Base-by-base conservation (phyloP, 495 filamentous ascomycete species). In the Melanomma pulvis-pyrius region DNA sequence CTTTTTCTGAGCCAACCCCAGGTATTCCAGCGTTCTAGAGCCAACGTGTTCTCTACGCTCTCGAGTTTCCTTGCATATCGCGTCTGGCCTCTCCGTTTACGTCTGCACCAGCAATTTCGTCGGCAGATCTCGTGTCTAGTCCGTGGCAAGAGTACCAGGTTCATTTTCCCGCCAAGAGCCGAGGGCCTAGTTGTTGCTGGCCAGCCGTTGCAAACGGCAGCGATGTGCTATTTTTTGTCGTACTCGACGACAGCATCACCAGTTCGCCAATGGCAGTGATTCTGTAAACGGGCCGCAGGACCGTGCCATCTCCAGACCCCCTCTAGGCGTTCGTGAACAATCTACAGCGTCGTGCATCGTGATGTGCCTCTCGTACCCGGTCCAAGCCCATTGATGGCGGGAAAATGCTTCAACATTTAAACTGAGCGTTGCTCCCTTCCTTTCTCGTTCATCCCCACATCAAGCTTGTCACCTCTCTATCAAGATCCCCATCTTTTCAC, bases 281-380 rank as follows among this genome's bases (percentile, higher is more conserved):
- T 58, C 30, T 51, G 26, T 25, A 30, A 41, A 41, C 65, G 59
- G 59, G 26, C 59, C 59, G 65, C 22, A 32, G 30, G 59, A 59
- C 65, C 65, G 52, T 68, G 52, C 59, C n/a, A 44, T 47, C 5
- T 34, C 29, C 57, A 21, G 55, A 36, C 15, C 24, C 22, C 28
- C 55, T 60, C 25, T 32, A 46, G 26, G 47, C 59, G 51, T 46
- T 44, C 39, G 46, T 53, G 22, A 50, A 59, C 47, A 52, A 66
- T 29, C 50, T 61, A 41, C 49, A 26, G 22, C 17, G 19, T 13
- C n/a, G 39, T 6, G 39, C 3, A n/a, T 44, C 15, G 30, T 49
- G 39, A 61, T 67, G 36, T 21, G 21, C 64, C 34, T 61, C 57
- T 61, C 64, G 57, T 67, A 61, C 64, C n/a, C n/a, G n/a, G n/a